A percentile compares a stretch with the other conserved stretches of the same genome.
phyloP scores from a whole-genome alignment of 139 green algal genomes.

The Chlamydomonas applanata region DNA sequence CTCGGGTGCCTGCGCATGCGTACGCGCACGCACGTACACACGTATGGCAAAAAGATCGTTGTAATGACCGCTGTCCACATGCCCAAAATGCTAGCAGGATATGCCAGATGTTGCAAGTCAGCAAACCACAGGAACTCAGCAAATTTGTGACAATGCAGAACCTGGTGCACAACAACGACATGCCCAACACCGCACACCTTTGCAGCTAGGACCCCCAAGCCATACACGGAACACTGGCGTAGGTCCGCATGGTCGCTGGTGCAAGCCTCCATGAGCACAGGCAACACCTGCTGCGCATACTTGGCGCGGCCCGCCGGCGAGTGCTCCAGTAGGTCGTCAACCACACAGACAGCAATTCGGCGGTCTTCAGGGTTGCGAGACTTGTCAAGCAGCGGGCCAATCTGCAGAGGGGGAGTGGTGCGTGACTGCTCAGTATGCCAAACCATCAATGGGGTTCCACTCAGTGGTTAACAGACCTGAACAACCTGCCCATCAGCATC shows the following conservation, averaged over 20 bases:
- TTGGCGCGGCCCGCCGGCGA: slow-evolving; percentile 61
- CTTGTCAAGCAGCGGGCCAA: slow-evolving; percentile 66
- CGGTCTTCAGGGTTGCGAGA: slow-evolving; percentile 65
- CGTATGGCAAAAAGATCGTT: no score
- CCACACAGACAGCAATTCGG: slow-evolving; percentile 87
- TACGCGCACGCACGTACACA: not conserved
- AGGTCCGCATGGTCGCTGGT: slow-evolving; percentile 64
- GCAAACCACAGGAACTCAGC: no score
- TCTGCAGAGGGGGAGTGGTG: not conserved
- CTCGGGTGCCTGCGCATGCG: slow-evolving; percentile 36
- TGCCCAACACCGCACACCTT: slow-evolving; percentile 16
- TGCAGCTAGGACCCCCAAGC: slow-evolving; percentile 79
- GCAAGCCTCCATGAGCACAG: slow-evolving; percentile 61
- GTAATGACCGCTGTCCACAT: no score
- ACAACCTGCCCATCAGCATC: no score
- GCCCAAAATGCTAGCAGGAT: no score
- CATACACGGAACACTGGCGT: slow-evolving; percentile 90
- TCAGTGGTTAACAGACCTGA: no score
- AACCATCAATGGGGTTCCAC: no score
- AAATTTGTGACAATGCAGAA: no score
- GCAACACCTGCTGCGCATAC: slow-evolving; percentile 69
- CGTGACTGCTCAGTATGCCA: no score
- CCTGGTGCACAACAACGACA: no score
- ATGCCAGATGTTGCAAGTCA: no score
- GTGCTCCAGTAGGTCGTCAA: slow-evolving; percentile 94